Evolutionary conservation across 2,329 filamentous ascomycete species (phyloP), one percentile per base, ranked within the genome.

Genomic region (Epichloe baconii): DNA sequence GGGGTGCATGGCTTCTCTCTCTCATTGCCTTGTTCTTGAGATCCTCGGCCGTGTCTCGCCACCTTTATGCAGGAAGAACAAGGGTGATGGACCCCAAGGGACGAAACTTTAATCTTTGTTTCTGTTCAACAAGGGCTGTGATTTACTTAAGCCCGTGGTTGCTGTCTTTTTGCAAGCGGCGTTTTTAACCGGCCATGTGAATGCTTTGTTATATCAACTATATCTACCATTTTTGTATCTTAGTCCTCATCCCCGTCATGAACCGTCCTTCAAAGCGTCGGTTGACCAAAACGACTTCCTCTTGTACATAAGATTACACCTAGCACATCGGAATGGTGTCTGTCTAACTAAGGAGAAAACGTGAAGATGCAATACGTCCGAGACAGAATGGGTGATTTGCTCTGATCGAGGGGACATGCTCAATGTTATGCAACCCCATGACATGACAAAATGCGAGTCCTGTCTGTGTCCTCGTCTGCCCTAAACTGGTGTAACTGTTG

Each of bases 131-230:
- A 45, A 48, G 17, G 45, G 50, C 34, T 17, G 7, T 11, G 19
- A 15, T 38, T 34, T 46, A 15, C 7, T n/a, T 11, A 26, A 19
- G 34, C 36, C 43, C 42, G 41, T 40, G 21, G 21, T 35, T 17
- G 44, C n/a, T 44, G 26, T 44, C 11, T 31, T 40, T 19, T 37
- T 51, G 35, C 40, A 46, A 46, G 41, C 37, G 51, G 45, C 36
- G 51, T 54, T 54, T 42, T 46, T 6, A 51, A 53, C 26, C 44
- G 47, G 45, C 40, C 48, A 31, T 47, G 42, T 38, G 41, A 44
- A 26, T 12, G 47, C 57, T 31, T 44, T 37, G 21, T 55, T 38
- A 38, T 14, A 5, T 43, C 21, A 21, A n/a, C 6, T 44, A 14
- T 44, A 21, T 43, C 23, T 40, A 41, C 36, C 8, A 26, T 36